Percentiles rank a stretch among this genome's conserved stretches.
Conservation (phyloP, 805 yeast species). For the Lipomyces japonicus region DNA sequence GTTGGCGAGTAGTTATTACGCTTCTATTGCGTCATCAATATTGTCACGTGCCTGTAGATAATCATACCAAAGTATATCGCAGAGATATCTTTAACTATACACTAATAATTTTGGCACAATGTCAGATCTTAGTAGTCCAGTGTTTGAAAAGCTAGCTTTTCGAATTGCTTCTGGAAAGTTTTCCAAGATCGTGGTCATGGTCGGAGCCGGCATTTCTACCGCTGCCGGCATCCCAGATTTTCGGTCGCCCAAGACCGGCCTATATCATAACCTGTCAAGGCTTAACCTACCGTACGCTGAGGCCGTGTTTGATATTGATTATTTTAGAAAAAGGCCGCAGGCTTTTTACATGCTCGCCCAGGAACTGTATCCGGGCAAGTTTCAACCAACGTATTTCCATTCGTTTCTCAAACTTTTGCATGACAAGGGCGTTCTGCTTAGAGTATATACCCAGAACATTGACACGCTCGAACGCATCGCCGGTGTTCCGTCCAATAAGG, state of each 20-base stretch:
- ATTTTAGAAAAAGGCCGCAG: constrained; percentile 66
- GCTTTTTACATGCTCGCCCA: constrained; percentile 82
- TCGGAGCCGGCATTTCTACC: constrained; percentile 95
- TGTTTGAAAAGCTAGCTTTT: too few relatives aligned
- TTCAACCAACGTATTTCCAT: constrained; percentile 79
- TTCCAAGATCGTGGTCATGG: constrained; percentile 34
- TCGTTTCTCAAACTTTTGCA: constrained; percentile 63
- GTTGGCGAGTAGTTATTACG: too few relatives aligned
- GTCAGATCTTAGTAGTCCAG: too few relatives aligned
- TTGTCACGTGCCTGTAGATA: too few relatives aligned
- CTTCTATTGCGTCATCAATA: too few relatives aligned
- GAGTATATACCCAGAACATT: constrained; percentile 89
- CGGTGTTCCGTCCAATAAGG: constrained; percentile 58
- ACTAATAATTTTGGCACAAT: too few relatives aligned
- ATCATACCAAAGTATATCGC: too few relatives aligned
- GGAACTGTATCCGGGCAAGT: constrained; percentile 86
- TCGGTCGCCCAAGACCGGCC: constrained; percentile 75
- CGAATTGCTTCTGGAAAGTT: constrained; percentile 13
- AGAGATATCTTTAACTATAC: too few relatives aligned
- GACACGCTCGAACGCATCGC: constrained; percentile 88
- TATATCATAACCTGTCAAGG: constrained; percentile 72
- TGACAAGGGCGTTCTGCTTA: constrained; percentile 54
- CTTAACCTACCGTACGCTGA: constrained; percentile 86
- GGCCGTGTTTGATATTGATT: constrained; percentile 90
- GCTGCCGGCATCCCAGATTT: constrained; percentile 95